Evolutionary conservation across 1,284 basidiomycete species (phyloP).

Genomic region (Sporisorium exsertum): DNA sequence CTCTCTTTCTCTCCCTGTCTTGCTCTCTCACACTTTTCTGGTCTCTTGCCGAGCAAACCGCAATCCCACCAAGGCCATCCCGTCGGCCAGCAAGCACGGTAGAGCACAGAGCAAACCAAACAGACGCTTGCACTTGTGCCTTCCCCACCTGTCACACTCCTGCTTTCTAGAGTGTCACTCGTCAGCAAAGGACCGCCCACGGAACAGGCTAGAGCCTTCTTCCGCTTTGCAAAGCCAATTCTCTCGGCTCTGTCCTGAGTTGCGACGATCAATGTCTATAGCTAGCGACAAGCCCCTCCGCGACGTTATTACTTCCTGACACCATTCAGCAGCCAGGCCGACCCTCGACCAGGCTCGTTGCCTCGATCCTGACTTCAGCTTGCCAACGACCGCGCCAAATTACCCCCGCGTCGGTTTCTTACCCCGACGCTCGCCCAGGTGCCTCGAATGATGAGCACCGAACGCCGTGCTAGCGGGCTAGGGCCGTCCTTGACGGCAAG

Average conservation of each 20-base stretch:
- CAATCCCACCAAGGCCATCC: neutral
- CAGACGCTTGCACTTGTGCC: neutral
- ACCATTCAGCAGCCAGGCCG: constrained; percentile 2
- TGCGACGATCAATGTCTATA: neutral
- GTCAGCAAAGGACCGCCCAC: neutral
- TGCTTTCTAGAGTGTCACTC: neutral
- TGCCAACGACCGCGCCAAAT: neutral
- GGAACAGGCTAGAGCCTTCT: neutral
- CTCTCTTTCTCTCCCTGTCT: neutral
- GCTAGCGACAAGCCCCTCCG: neutral
- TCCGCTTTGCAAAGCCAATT: neutral
- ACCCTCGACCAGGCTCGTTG: neutral
- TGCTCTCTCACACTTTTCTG: neutral
- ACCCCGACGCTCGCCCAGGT: constrained; percentile 5
- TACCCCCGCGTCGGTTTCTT: neutral
- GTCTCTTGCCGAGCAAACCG: neutral
- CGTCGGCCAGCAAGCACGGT: constrained; percentile 4
- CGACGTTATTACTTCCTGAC: neutral
- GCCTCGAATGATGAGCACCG: constrained; percentile 52
- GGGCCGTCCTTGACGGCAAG: constrained; percentile 21
- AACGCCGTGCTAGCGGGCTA: constrained; percentile 42
- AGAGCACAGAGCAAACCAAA: constrained; percentile 1
- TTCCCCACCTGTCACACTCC: constrained; percentile 14
- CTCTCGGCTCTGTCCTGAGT: neutral
- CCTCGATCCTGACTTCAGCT: neutral